Conservation (phyloP, 805 yeast genomes). For the Teunomyces funiuensis region DNA sequence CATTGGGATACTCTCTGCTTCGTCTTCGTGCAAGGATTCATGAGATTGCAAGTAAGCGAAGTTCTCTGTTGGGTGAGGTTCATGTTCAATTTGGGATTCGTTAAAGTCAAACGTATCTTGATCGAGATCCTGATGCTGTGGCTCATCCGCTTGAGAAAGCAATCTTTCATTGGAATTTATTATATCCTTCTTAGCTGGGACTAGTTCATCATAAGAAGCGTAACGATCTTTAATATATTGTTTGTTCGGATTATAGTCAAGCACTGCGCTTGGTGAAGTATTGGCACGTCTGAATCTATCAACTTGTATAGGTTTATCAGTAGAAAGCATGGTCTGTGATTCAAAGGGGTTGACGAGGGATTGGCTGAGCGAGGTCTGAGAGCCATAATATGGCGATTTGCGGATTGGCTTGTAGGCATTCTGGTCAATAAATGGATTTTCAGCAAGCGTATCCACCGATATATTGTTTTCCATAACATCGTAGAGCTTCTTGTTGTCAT, state of each 20-base stretch:
- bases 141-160: not conserved
- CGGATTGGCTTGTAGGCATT: not conserved
- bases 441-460: slow-evolving; percentile 9
- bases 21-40: not conserved
- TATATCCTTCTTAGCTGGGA: not conserved
- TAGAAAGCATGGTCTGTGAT: not conserved
- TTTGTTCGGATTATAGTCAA: not conserved
- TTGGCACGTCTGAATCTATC: not conserved
- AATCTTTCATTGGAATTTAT: not conserved
- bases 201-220: not conserved
- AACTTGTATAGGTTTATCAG: not conserved
- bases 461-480: slow-evolving; percentile 3
- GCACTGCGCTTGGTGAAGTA: not conserved
- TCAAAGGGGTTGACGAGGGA: not conserved
- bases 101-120: no score
- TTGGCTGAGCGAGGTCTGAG: slow-evolving; percentile 1
- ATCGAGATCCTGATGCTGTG: no score
- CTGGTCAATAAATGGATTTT: slow-evolving; percentile 14
- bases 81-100: no score
- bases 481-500: slow-evolving; percentile 19
- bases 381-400: not conserved
- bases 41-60: no score
- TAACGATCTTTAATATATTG: not conserved
- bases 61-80: no score
- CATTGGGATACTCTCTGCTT: not conserved